These are phyloP conservation scores for Echites panduratus DNA, from an alignment of 257 asterid genomes.

Conservation along the genomic window DNA sequence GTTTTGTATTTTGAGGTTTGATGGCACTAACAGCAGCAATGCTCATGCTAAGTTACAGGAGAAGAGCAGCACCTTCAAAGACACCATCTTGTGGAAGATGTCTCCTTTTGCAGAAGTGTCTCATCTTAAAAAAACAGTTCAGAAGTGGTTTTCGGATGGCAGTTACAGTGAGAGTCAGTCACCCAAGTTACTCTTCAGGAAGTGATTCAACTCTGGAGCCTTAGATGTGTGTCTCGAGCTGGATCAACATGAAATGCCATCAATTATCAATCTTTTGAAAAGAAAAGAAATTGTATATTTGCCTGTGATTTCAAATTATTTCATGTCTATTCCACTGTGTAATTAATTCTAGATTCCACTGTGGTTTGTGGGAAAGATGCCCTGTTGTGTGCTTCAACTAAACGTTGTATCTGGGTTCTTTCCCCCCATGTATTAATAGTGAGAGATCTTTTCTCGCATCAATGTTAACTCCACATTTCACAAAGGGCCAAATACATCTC, in stretches of 20 bases:
- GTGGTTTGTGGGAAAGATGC: too few species aligned
- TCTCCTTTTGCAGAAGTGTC: slow-evolving; percentile 5
- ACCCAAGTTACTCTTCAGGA: background rate
- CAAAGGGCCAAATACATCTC: background rate
- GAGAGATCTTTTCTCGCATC: background rate
- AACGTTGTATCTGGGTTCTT: too few species aligned
- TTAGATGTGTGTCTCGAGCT: too few species aligned
- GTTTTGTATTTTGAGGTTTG: background rate
- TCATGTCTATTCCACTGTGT: too few species aligned
- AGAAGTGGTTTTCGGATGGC: slow-evolving; percentile 4
- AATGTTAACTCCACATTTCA: background rate
- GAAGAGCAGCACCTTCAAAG: background rate
- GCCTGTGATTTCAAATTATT: background rate
- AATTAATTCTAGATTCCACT: too few species aligned
- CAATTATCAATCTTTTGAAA: background rate
- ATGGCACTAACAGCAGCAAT: slow-evolving; percentile 56
- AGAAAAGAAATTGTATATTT: background rate
- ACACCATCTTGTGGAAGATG: slow-evolving; percentile 8
- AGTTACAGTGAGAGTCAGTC: background rate
- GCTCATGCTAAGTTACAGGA: slow-evolving; percentile 32
- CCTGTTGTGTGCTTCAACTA: too few species aligned
- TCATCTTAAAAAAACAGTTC: slow-evolving; percentile 6
- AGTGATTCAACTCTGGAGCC: background rate
- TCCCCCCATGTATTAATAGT: background rate
- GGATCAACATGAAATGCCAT: background rate